These are phyloP conservation scores for Xylaria acuta DNA, from an alignment of 495 filamentous ascomycete genomes.

Conservation along the genomic window DNA sequence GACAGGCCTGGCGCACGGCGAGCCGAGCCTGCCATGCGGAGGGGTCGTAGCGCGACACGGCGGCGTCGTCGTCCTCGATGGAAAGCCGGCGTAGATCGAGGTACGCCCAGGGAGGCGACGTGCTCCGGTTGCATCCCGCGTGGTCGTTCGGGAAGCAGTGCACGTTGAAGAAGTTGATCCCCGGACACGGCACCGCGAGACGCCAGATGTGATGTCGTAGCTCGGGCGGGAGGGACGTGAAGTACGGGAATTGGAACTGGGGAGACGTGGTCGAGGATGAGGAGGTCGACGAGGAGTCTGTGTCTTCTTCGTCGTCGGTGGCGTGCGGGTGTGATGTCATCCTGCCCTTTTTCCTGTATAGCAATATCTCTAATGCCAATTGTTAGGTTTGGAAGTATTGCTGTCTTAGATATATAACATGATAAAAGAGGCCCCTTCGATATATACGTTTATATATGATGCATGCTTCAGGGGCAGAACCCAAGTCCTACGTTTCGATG, in stretches of 20 bases:
- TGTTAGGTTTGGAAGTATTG: not conserved
- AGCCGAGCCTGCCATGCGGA: slow-evolving; percentile 34
- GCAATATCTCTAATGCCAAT: not conserved
- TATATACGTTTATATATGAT: not conserved
- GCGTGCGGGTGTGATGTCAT: slow-evolving; percentile 4
- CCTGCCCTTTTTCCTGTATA: not conserved
- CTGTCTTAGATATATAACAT: not conserved
- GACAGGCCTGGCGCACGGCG: slow-evolving; percentile 30
- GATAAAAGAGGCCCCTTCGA: not conserved
- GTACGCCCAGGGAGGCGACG: slow-evolving; percentile 35
- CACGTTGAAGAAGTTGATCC: slow-evolving; percentile 44
- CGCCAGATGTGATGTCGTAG: slow-evolving; percentile 44
- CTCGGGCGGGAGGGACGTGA: slow-evolving; percentile 41
- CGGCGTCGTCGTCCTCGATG: slow-evolving; percentile 33
- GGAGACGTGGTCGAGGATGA: not conserved
- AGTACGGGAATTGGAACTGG: slow-evolving; percentile 25
- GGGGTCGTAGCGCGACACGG: slow-evolving; percentile 35
- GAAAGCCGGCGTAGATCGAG: slow-evolving; percentile 36
- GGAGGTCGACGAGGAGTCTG: slow-evolving; percentile 5
- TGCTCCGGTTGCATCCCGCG: slow-evolving; percentile 30
- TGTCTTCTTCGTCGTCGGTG: not conserved
- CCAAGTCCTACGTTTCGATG: not conserved
- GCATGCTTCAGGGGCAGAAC: not conserved
- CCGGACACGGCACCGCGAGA: slow-evolving; percentile 29
- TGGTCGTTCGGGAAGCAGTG: slow-evolving; percentile 41